Conservation (phyloP, 371 early-diverging fungal species). For the Phascolomyces articulosus region DNA sequence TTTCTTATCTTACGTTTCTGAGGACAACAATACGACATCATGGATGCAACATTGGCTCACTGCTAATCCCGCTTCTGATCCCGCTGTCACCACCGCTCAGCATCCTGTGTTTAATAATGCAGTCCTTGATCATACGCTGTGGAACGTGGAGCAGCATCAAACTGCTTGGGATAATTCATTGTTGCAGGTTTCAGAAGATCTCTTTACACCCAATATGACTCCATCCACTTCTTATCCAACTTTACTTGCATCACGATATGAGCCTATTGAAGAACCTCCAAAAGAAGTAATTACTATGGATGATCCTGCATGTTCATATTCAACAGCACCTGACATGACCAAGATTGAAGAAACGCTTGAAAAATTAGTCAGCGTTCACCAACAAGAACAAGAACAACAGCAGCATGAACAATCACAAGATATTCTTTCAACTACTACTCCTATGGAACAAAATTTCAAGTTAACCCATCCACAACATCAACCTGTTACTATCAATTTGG, state of each 20-base stretch:
- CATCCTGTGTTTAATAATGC: not conserved
- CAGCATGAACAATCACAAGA: slow-evolving; percentile 16
- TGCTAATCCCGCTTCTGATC: not conserved
- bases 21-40: not conserved
- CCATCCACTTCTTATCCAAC: slow-evolving; percentile 21
- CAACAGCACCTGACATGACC: slow-evolving; percentile 4
- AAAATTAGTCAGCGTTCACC: slow-evolving; percentile 16
- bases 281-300: not conserved
- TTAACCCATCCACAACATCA: slow-evolving; percentile 6
- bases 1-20: slow-evolving; percentile 1
- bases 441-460: slow-evolving; percentile 57
- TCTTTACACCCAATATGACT: slow-evolving; percentile 1
- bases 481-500: slow-evolving; percentile 25
- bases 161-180: not conserved
- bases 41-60: slow-evolving; percentile 1
- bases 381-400: slow-evolving; percentile 14
- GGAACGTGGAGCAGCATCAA: slow-evolving; percentile 3
- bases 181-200: not conserved
- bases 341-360: slow-evolving; percentile 18
- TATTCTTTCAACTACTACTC: too few relatives aligned
- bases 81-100: not conserved
- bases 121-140: slow-evolving; percentile 2
- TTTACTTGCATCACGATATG: slow-evolving; percentile 22
- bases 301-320: not conserved
- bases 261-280: slow-evolving; percentile 9